Percentiles rank a stretch among this genome's conserved stretches.
Conservation (phyloP, 208 protist species). For the Leptomonas seymouri region DNA sequence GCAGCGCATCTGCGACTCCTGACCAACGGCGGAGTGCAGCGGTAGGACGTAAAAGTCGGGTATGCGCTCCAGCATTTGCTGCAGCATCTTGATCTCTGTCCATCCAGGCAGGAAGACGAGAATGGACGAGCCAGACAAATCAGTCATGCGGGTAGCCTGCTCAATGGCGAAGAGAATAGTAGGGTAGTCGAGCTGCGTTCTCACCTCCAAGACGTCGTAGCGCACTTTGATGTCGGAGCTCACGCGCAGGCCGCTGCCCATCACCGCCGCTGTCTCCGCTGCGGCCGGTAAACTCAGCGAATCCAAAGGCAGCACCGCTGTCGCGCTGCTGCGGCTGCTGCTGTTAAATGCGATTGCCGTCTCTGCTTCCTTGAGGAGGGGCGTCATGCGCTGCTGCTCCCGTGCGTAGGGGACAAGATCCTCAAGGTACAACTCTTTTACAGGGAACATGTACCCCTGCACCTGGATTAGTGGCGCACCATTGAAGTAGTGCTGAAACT, state of each 20-base stretch:
- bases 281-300: too few species aligned
- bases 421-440: conserved; percentile 87
- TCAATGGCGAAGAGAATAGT: conserved; percentile 87
- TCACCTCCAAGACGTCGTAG: conserved; percentile 72
- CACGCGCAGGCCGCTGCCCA: not conserved
- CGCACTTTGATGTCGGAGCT: conserved; percentile 18
- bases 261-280: not conserved
- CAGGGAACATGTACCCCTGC: conserved; percentile 81
- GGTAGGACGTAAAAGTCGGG: conserved; percentile 71
- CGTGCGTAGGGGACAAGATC: conserved; percentile 67
- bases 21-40: conserved; percentile 93
- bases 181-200: conserved; percentile 74
- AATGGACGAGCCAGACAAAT: conserved; percentile 72
- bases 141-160: conserved; percentile 73
- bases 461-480: conserved; percentile 84
- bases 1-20: conserved; percentile 97
- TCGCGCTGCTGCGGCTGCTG: too few species aligned
- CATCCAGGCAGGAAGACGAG: conserved; percentile 95
- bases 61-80: conserved; percentile 80
- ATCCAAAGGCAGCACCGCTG: too few species aligned
- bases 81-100: conserved; percentile 87
- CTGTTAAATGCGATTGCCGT: not conserved
- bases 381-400: conserved; percentile 77
- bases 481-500: conserved; percentile 87
- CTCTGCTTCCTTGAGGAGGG: conserved; percentile 69